These are phyloP conservation scores for Cryptococcus hybrid DNA, from an alignment of 1,284 basidiomycete genomes.

Conservation along the genomic window DNA sequence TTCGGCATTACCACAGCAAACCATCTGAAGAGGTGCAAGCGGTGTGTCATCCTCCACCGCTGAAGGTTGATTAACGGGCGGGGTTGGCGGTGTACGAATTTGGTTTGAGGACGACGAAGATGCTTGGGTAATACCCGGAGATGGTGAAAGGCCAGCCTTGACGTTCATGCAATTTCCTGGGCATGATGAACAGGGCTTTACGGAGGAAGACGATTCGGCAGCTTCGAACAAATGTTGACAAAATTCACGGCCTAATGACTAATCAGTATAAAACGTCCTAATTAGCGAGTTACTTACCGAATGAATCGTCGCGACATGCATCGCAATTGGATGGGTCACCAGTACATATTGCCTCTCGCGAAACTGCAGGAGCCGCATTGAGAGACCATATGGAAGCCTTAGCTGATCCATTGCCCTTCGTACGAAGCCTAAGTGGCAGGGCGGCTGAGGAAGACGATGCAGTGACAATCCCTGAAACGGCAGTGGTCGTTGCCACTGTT, in stretches of 20 bases:
- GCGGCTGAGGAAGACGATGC: conserved; percentile 9
- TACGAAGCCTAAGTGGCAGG: conserved; percentile 14
- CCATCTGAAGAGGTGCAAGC: conserved; percentile 31
- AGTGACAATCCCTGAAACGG: conserved; percentile 2
- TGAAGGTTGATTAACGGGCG: not conserved
- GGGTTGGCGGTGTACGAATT: conserved; percentile 1
- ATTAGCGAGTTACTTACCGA: conserved; percentile 30
- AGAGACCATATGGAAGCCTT: conserved; percentile 33
- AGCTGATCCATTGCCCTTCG: conserved; percentile 8
- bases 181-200: conserved; percentile 22
- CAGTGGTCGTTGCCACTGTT: not conserved
- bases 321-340: conserved; percentile 50
- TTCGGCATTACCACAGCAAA: conserved; percentile 43
- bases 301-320: conserved; percentile 47
- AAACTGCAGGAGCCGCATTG: conserved; percentile 13
- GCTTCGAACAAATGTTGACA: conserved; percentile 66
- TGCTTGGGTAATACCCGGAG: not conserved
- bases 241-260: conserved; percentile 67
- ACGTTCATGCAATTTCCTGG: conserved; percentile 31
- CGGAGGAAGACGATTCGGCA: conserved; percentile 47
- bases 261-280: not conserved
- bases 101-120: conserved; percentile 1
- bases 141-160: conserved; percentile 17
- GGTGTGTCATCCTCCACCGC: conserved; percentile 4
- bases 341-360: conserved; percentile 42